These are phyloP conservation scores for Claviceps quebecensis DNA, from an alignment of 2,329 filamentous ascomycete species.

Conservation along the genomic window DNA sequence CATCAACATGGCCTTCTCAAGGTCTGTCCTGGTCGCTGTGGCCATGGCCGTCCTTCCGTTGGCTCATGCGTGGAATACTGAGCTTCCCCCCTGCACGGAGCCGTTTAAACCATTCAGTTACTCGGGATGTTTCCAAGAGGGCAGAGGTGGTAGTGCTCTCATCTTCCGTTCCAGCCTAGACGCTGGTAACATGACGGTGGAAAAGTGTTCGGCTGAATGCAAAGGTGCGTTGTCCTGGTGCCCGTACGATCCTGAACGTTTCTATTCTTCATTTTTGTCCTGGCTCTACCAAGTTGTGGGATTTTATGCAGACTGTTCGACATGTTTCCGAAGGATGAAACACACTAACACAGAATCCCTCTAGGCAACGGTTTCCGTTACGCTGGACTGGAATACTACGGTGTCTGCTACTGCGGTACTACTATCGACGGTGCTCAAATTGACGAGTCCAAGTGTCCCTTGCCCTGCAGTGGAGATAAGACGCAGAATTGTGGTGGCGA, in stretches of 20 bases:
- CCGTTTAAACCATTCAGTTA: conserved; percentile 33
- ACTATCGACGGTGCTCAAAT: conserved; percentile 39
- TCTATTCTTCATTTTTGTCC: neutral
- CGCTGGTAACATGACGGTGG: conserved; percentile 29
- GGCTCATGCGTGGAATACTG: conserved; percentile 25
- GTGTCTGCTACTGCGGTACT: conserved; percentile 38
- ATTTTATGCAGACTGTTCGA: no score
- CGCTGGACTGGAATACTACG: conserved; percentile 36
- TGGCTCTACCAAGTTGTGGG: no score
- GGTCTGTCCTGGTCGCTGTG: conserved; percentile 16
- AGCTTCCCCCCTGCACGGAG: conserved; percentile 30
- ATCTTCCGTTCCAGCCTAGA: conserved; percentile 26
- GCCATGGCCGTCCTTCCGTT: conserved; percentile 21
- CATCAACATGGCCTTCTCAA: conserved; percentile 5
- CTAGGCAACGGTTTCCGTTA: conserved; percentile 34
- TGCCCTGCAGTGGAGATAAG: conserved; percentile 35
- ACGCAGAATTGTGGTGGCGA: conserved; percentile 32
- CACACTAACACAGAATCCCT: neutral
- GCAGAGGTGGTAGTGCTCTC: conserved; percentile 20
- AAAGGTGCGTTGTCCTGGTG: conserved; percentile 23
- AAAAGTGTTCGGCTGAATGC: conserved; percentile 33
- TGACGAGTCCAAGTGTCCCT: conserved; percentile 39
- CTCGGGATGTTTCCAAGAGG: conserved; percentile 33
- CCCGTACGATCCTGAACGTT: neutral
- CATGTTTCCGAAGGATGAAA: neutral